Conservation (phyloP, 495 filamentous ascomycete genomes). For the Penicillium nucicola region DNA sequence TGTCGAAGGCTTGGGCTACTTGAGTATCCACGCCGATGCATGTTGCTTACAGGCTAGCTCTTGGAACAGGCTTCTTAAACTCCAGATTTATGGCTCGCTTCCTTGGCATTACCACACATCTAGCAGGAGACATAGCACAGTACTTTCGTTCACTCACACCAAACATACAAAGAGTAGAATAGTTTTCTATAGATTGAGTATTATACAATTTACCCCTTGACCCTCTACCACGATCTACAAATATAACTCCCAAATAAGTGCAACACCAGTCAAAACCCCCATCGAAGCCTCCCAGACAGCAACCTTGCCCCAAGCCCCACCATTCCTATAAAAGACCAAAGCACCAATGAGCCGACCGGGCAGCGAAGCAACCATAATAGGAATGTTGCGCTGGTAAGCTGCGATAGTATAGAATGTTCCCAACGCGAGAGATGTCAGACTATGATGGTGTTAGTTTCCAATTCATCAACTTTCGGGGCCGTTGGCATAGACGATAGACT, state of each 20-base stretch:
- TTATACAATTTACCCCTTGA: too few relatives aligned
- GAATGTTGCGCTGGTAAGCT: conserved; percentile 10
- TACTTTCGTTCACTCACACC: too few relatives aligned
- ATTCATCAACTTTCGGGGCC: too few relatives aligned
- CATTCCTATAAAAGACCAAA: conserved; percentile 11
- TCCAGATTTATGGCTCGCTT: too few relatives aligned
- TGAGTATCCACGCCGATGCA: too few relatives aligned
- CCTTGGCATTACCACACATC: too few relatives aligned
- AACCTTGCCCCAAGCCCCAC: conserved; percentile 5
- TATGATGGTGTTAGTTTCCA: conserved; percentile 15
- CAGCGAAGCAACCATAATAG: conserved; percentile 13
- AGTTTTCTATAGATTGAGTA: not conserved
- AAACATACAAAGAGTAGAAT: too few relatives aligned
- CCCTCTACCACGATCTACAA: not conserved
- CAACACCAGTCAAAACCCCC: conserved; percentile 8
- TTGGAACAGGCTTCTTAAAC: too few relatives aligned
- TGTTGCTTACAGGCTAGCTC: too few relatives aligned
- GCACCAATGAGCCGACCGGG: conserved; percentile 13
- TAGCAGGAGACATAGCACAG: too few relatives aligned
- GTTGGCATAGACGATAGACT: too few relatives aligned
- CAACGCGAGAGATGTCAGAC: conserved; percentile 12
- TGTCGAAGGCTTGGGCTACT: too few relatives aligned
- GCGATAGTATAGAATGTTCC: conserved; percentile 17
- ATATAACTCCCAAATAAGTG: conserved; percentile 13
- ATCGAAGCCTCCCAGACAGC: conserved; percentile 12